Conservation (phyloP, 768 basidiomycete genomes). For the Strobilomyces echinocephalus region DNA sequence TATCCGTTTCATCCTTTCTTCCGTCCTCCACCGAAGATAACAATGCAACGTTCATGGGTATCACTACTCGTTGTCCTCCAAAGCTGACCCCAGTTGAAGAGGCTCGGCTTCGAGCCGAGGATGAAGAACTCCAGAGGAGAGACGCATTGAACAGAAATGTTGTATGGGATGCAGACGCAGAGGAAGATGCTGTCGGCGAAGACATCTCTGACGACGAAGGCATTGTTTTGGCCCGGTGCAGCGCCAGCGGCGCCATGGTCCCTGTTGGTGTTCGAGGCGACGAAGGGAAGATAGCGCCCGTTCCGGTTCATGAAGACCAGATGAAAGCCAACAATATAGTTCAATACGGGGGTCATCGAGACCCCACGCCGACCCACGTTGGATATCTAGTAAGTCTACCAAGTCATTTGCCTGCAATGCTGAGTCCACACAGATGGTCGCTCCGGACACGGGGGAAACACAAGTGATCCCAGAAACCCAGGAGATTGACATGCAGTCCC, state of each 20-base stretch:
- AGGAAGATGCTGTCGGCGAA: constrained; percentile 58
- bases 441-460: constrained; percentile 43
- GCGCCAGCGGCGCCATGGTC: constrained; percentile 17
- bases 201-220: constrained; percentile 32
- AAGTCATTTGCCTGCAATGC: neutral
- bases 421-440: constrained; percentile 14
- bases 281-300: constrained; percentile 50
- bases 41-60: constrained; percentile 51
- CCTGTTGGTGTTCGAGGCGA: constrained; percentile 59
- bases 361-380: constrained; percentile 49
- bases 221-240: constrained; percentile 24
- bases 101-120: constrained; percentile 45
- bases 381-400: constrained; percentile 48
- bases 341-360: constrained; percentile 48
- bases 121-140: constrained; percentile 54
- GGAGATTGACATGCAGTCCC: constrained; percentile 24
- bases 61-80: constrained; percentile 30
- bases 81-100: constrained; percentile 57
- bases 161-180: constrained; percentile 60
- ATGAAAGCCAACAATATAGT: constrained; percentile 3
- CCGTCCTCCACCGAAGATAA: constrained; percentile 61
- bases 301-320: constrained; percentile 24
- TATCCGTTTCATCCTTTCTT: constrained; percentile 69
- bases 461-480: constrained; percentile 40
- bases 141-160: constrained; percentile 62